phyloP scores from a whole-genome alignment of 169 alveolate genomes.

The Fabrea salina region DNA sequence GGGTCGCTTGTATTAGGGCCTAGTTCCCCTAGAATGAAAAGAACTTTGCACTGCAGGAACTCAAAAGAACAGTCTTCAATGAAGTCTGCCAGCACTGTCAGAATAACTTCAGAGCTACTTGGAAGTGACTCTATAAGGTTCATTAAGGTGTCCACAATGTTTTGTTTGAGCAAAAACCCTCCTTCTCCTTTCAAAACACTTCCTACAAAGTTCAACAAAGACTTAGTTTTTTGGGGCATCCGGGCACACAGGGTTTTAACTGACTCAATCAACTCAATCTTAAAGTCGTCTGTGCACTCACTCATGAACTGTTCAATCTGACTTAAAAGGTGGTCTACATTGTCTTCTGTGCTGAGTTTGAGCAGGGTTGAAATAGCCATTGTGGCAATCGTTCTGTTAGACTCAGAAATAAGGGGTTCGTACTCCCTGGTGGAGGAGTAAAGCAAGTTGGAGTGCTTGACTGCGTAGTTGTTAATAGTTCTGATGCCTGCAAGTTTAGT shows the following conservation, averaged over 20 bases:
- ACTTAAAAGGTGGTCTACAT: constrained; percentile 90
- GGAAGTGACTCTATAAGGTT: constrained; percentile 75
- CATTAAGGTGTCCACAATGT: constrained; percentile 91
- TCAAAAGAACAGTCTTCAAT: constrained; percentile 98
- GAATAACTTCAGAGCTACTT: constrained; percentile 78
- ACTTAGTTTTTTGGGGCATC: constrained; percentile 90
- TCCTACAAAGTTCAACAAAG: constrained; percentile 87
- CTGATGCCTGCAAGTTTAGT: constrained; percentile 87
- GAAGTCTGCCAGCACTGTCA: constrained; percentile 93
- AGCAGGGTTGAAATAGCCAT: constrained; percentile 93
- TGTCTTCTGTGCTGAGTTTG: constrained; percentile 93
- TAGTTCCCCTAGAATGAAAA: constrained; percentile 88
- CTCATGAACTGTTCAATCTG: constrained; percentile 83
- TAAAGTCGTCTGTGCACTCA: constrained; percentile 84
- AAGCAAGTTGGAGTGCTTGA: constrained; percentile 62
- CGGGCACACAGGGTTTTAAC: constrained; percentile 89
- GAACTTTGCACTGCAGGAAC: constrained; percentile 83
- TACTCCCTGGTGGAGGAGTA: constrained; percentile 83
- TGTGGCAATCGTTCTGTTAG: constrained; percentile 91
- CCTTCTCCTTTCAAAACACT: constrained; percentile 91
- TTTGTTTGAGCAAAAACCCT: constrained; percentile 84
- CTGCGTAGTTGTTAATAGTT: constrained; percentile 75
- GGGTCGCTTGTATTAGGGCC: constrained; percentile 90
- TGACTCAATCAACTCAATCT: constrained; percentile 89
- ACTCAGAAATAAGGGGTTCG: constrained; percentile 87